A percentile compares a stretch with the other conserved stretches of the same genome.
These are phyloP conservation scores for Massariosphaeria phaeospora DNA, from an alignment of 495 filamentous ascomycete genomes.

Conservation along the genomic window DNA sequence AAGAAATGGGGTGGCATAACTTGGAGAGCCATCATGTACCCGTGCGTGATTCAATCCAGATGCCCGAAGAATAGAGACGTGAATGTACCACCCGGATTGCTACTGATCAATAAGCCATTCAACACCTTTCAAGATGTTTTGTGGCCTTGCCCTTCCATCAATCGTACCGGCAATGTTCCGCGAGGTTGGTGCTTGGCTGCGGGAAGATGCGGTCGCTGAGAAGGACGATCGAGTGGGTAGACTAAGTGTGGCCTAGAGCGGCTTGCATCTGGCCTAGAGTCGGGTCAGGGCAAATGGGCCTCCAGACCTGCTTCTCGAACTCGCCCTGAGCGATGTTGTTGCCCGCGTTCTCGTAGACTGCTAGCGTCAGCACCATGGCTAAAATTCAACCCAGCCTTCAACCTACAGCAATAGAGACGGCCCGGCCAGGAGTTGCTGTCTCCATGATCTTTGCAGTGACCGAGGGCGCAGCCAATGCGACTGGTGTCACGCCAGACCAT, in stretches of 20 bases:
- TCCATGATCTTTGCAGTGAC: constrained; percentile 14
- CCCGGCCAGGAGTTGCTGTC: background rate
- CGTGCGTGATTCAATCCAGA: no score
- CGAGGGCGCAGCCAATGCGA: constrained; percentile 60
- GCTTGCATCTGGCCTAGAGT: background rate
- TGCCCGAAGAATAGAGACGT: no score
- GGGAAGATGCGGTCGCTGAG: background rate
- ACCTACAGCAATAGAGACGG: constrained; percentile 30
- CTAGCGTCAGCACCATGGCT: background rate
- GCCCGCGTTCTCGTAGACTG: constrained; percentile 22
- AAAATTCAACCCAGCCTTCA: background rate
- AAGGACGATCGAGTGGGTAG: background rate
- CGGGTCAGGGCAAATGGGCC: constrained; percentile 6
- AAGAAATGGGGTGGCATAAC: no score
- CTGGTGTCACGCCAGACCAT: constrained; percentile 71
- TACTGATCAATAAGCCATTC: no score
- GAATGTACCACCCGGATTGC: no score
- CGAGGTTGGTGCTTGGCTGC: background rate
- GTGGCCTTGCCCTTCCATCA: no score
- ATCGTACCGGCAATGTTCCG: no score
- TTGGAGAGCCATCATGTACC: no score
- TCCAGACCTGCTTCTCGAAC: constrained; percentile 21
- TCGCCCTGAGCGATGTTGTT: constrained; percentile 15
- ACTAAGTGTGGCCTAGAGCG: background rate
- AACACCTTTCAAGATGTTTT: no score